Conservation (phyloP, 371 early-diverging fungal genomes). For the Rhizopus sp. region DNA sequence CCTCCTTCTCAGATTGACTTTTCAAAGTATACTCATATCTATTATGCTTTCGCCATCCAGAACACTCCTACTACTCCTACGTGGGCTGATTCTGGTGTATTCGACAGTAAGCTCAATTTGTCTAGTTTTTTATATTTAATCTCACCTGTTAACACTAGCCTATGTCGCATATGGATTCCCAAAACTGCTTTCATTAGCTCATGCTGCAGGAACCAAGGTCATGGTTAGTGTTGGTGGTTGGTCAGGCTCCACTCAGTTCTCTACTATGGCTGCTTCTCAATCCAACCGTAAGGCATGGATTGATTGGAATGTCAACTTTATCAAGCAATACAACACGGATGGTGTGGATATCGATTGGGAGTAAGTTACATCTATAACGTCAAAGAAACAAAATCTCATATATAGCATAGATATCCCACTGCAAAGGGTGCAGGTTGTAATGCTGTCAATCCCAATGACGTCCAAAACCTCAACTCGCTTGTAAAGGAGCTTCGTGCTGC, state of each 20-base stretch:
- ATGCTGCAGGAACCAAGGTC: constrained; percentile 54
- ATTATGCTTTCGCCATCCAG: constrained; percentile 50
- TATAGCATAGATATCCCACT: constrained; percentile 55
- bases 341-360: constrained; percentile 54
- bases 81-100: constrained; percentile 28
- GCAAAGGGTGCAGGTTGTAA: constrained; percentile 60
- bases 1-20: constrained; percentile 43
- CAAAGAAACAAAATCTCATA: neutral
- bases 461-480: constrained; percentile 56
- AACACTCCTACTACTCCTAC: constrained; percentile 31
- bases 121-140: neutral
- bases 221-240: constrained; percentile 72
- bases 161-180: constrained; percentile 30
- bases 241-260: constrained; percentile 52
- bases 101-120: constrained; percentile 21
- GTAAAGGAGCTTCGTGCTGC: constrained; percentile 67
- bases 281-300: constrained; percentile 52
- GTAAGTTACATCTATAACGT: constrained; percentile 6
- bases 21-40: constrained; percentile 61
- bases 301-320: constrained; percentile 45
- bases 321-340: constrained; percentile 55
- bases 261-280: constrained; percentile 51
- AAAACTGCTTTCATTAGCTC: constrained; percentile 43
- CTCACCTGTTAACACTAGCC: constrained; percentile 2
- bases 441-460: constrained; percentile 39